Base-by-base conservation (phyloP, 257 asterid species). In the Jacaranda mimosifolia region DNA sequence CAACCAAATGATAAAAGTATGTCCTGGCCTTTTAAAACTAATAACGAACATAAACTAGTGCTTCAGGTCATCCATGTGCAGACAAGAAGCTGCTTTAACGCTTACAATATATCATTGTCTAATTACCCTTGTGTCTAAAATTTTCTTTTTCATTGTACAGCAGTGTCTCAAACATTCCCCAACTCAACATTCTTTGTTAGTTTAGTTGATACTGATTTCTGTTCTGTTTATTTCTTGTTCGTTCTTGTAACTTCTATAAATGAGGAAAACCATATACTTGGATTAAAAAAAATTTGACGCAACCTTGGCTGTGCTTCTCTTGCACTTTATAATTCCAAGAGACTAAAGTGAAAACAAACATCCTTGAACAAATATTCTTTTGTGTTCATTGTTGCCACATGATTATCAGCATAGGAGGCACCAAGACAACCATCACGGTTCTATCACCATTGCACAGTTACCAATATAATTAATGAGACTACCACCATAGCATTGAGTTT, bases 241-340 rank as follows among this genome's bases (percentile, higher is more conserved):
- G 32, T 68, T 68, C 39, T 45, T 45, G 59, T 5, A 14, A 51
- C 32, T 32, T 68, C 43, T 19, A 68, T 68, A 68, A 46, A 68
- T 46, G 73, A 68, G 12, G 36, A 68, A 68, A 68, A 3, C 42
- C 42, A 68, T 11, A 21, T 48, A 2, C 43, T 42, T 45, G 5
- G 13, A 26, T 26, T 0, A 45, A n/a, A 9, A 11, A 12, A 48
- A 48, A 9, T 11, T 48, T 3, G 12, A 48, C 10, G 53, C 53
- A 48, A 15, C 53, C 53, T 48, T 4, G 53, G 53, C 53, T 48
- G n/a, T 48, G n/a, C 15, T 48, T 48, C n/a, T 48, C 53, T 48
- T 48, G 53, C n/a, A 48, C 53, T 48, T 48, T 4, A 48, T 48
- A 3, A 3, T 48, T 10, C n/a, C 0, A 1, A 10, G n/a, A 13